These are phyloP conservation scores for Tetrapisispora arboricola DNA, from an alignment of 805 yeast genomes.

Conservation along the genomic window DNA sequence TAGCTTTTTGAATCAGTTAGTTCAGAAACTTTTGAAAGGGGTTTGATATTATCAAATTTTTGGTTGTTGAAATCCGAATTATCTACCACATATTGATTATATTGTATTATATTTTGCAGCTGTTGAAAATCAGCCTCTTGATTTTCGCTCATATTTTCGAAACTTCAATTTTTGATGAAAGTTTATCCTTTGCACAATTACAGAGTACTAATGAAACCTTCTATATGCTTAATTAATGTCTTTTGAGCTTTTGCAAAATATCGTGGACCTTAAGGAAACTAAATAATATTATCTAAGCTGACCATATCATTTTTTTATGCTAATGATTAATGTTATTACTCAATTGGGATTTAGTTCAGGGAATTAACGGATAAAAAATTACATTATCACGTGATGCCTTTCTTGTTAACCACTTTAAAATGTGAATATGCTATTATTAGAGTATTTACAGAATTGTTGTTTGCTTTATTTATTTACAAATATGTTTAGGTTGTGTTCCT, in stretches of 20 bases:
- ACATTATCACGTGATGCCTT: not conserved
- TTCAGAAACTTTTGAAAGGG: not conserved
- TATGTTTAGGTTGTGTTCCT: not conserved
- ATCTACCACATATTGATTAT: slow-evolving; percentile 2
- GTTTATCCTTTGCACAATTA: not conserved
- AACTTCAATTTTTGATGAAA: not conserved
- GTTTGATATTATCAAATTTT: not conserved
- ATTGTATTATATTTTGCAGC: slow-evolving; percentile 4
- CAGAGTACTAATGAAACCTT: no score
- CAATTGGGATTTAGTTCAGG: no score
- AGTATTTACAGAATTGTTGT: no score
- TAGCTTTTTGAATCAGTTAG: no score
- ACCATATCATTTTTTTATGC: no score
- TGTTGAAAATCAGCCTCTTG: slow-evolving; percentile 2
- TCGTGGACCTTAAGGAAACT: no score
- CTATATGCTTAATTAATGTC: no score
- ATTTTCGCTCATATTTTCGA: not conserved
- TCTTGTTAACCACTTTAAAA: no score
- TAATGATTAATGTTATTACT: not conserved
- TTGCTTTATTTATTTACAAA: not conserved
- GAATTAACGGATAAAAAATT: not conserved
- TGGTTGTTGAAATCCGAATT: not conserved
- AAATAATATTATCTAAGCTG: no score
- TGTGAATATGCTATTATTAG: no score
- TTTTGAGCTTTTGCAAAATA: no score